Percentiles rank a stretch among this genome's conserved stretches.
phyloP scores from a whole-genome alignment of 495 filamentous ascomycete species.

The Xylaria palmicola region DNA sequence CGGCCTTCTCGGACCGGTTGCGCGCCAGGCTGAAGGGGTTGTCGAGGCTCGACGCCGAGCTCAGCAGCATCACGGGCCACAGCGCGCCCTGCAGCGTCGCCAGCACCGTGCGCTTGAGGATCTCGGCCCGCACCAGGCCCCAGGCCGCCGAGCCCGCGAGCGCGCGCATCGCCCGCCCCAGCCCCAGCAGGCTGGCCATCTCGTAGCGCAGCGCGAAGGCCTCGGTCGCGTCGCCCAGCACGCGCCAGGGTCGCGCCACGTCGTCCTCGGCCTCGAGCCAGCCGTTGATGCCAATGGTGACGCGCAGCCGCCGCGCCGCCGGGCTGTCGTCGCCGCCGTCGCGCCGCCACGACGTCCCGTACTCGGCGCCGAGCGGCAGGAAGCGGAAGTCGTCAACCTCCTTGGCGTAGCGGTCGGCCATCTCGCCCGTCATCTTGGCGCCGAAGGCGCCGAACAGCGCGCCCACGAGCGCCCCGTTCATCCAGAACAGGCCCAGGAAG shows the following conservation, averaged over 20 bases:
- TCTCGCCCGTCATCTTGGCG: conserved; percentile 77
- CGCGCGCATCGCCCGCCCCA: conserved; percentile 66
- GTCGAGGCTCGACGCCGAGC: conserved; percentile 64
- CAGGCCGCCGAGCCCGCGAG: conserved; percentile 72
- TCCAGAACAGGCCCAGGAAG: conserved; percentile 78
- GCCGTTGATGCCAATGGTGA: conserved; percentile 82
- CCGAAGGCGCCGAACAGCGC: conserved; percentile 87
- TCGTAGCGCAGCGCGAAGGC: conserved; percentile 84
- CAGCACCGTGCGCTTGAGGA: conserved; percentile 75
- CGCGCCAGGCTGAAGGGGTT: conserved; percentile 84
- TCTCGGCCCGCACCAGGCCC: conserved; percentile 65
- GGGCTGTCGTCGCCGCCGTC: conserved; percentile 21
- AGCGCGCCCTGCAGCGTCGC: conserved; percentile 68
- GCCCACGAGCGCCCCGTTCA: conserved; percentile 79
- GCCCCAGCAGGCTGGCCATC: conserved; percentile 66
- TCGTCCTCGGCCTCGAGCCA: conserved; percentile 73
- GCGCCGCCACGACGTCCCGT: conserved; percentile 29
- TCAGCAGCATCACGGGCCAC: conserved; percentile 73
- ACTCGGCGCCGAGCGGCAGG: conserved; percentile 61
- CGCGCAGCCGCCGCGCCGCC: conserved; percentile 59
- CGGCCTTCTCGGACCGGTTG: conserved; percentile 76
- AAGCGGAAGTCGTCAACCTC: conserved; percentile 90
- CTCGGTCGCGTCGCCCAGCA: conserved; percentile 65
- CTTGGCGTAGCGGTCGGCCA: conserved; percentile 80
- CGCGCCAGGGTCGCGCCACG: conserved; percentile 72